These are phyloP conservation scores for Poa pratensis DNA, from an alignment of 176 grass and related monocot genomes.

Conservation along the genomic window DNA sequence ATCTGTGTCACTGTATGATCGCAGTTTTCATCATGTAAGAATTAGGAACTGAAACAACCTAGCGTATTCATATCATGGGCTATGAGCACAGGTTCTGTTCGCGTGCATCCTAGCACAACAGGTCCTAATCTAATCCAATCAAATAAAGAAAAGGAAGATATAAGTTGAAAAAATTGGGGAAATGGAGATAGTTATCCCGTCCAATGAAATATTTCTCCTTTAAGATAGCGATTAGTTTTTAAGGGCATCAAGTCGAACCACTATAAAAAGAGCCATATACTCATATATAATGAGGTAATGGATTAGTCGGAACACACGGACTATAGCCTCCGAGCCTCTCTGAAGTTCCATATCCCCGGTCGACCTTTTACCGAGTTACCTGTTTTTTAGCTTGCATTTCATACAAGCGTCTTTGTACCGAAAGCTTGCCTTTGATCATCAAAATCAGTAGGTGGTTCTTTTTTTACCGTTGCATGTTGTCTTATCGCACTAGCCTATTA, in stretches of 20 bases:
- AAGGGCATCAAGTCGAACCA: not conserved
- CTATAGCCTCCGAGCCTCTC: not conserved
- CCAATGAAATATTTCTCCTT: not conserved
- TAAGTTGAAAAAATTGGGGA: not conserved
- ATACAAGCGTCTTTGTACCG: constrained; percentile 17
- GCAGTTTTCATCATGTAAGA: not conserved
- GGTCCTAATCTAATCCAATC: not conserved
- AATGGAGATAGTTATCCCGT: not conserved
- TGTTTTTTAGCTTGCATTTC: constrained; percentile 16
- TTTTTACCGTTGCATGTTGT: not conserved
- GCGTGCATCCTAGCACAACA: not conserved
- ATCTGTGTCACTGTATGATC: not conserved
- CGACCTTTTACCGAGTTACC: not conserved
- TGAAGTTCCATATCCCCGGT: not conserved
- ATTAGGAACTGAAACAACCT: not conserved
- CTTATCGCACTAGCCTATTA: constrained; percentile 10
- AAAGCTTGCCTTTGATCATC: constrained; percentile 29
- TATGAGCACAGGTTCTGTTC: not conserved
- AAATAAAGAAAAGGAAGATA: not conserved
- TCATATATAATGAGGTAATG: not conserved
- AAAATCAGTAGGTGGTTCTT: not conserved
- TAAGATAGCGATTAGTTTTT: not conserved
- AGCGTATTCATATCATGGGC: not conserved
- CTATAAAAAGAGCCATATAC: not conserved
- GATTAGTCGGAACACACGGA: not conserved